Evolutionary conservation across 208 protist genomes (phyloP), one percentile per base, ranked within the genome.

Genomic region (Crithidia acanthocephali): DNA sequence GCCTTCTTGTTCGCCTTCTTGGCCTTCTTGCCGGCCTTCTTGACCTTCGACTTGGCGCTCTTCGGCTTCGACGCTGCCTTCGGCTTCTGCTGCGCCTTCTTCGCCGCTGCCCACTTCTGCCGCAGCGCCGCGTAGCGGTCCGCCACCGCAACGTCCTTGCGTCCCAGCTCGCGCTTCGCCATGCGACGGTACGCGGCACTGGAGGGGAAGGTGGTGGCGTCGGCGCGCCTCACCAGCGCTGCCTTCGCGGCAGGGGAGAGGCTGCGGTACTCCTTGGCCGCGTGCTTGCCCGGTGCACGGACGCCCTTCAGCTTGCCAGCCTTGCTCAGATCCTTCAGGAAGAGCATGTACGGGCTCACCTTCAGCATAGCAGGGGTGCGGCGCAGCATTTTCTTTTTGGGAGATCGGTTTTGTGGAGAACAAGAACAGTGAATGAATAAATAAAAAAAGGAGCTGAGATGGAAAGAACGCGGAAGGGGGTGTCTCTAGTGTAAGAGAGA

Each of bases 381-480:
- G 58, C 77, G 78, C 40, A 93, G 45, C 85, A 93, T 93, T 23
- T 47, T n/a, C n/a, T n/a, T n/a, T n/a, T n/a, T n/a, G n/a, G n/a
- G n/a, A n/a, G n/a, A n/a, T n/a, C n/a, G n/a, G n/a, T n/a, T n/a
- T n/a, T n/a, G n/a, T n/a, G n/a, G n/a, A n/a, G n/a, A n/a, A n/a
- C n/a, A n/a, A n/a, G n/a, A n/a, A n/a, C n/a, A n/a, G n/a, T n/a
- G n/a, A n/a, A n/a, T n/a, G n/a, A n/a, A n/a, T n/a, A n/a, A n/a
- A n/a, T 6, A 47, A 53, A 40, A 23, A 10, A 40, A 27, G 28
- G n/a, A 44, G 35, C 2, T 33, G 32, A 5, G 11, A 4, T 64
- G 16, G 2, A 22, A 32, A 62, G 50, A 27, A 20, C 1, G 55
- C 20, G 33, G 20, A n/a, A n/a, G n/a, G n/a, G n/a, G n/a, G n/a